Evolutionary conservation across 495 filamentous ascomycete species (phyloP).

Genomic region (Aspergillus wentii): DNA sequence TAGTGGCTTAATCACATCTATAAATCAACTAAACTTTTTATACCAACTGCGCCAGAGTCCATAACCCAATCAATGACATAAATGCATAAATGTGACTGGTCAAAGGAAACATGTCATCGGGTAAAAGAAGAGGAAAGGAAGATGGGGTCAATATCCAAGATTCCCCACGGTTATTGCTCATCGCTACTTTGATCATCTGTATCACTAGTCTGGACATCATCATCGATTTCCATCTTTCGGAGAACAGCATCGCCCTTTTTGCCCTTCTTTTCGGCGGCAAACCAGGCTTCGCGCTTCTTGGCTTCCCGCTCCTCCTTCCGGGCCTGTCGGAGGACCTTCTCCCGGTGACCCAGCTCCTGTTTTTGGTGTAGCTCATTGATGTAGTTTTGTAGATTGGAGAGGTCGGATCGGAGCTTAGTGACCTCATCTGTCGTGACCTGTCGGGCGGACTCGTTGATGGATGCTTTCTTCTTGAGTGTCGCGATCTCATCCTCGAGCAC

Average conservation of each 20-base stretch:
- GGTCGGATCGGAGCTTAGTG: constrained; percentile 30
- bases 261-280: constrained; percentile 42
- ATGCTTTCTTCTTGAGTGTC: constrained; percentile 35
- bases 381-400: constrained; percentile 36
- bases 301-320: constrained; percentile 37
- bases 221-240: constrained; percentile 33
- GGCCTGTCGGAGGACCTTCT: constrained; percentile 32
- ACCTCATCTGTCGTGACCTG: constrained; percentile 33
- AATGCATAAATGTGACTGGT: not conserved
- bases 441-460: constrained; percentile 34
- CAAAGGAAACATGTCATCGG: not conserved
- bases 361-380: constrained; percentile 38
- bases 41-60: not conserved
- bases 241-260: constrained; percentile 37
- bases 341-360: constrained; percentile 29
- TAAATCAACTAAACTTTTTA: too few relatives aligned
- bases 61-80: not conserved
- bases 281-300: constrained; percentile 38
- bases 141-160: too few relatives aligned
- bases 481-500: constrained; percentile 30
- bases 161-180: constrained; percentile 26
- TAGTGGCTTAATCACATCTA: too few relatives aligned
- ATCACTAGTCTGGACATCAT: constrained; percentile 30
- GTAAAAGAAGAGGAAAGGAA: too few relatives aligned
- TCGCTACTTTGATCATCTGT: constrained; percentile 34